Evolutionary conservation across 2,329 filamentous ascomycete species (phyloP).

Genomic region (Fusarium chaquense): DNA sequence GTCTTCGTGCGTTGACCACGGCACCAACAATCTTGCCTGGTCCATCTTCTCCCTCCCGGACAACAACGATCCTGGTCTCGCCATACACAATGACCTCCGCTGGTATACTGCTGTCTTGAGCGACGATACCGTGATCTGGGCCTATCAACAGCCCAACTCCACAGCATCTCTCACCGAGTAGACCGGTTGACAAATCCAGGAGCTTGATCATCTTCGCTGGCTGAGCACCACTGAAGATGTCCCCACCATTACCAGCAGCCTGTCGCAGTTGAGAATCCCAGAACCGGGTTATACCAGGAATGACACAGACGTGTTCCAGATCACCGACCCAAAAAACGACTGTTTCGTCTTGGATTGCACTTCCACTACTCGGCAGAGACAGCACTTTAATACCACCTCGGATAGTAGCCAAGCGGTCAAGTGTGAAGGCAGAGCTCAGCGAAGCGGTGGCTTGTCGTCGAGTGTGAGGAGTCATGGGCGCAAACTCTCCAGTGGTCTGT

Average conservation of each 20-base stretch:
- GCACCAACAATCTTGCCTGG: conserved; percentile 59
- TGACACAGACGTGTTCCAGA: conserved; percentile 67
- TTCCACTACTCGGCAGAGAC: conserved; percentile 58
- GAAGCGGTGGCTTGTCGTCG: conserved; percentile 65
- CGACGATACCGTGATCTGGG: conserved; percentile 42
- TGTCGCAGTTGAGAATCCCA: conserved; percentile 70
- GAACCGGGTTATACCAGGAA: conserved; percentile 67
- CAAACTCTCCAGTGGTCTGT: conserved; percentile 63
- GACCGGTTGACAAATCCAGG: conserved; percentile 63
- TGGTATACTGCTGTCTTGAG: conserved; percentile 58
- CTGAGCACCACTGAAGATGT: conserved; percentile 67
- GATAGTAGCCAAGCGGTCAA: conserved; percentile 65
- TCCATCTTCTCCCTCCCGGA: conserved; percentile 65
- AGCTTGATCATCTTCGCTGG: conserved; percentile 68
- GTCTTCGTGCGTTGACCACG: conserved; percentile 51
- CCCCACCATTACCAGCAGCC: conserved; percentile 62
- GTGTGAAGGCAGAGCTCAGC: conserved; percentile 57
- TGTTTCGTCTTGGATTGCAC: conserved; percentile 64
- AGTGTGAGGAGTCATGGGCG: conserved; percentile 73
- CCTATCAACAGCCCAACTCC: conserved; percentile 62
- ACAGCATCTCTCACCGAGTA: conserved; percentile 69
- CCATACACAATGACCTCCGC: conserved; percentile 67
- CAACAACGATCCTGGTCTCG: conserved; percentile 66
- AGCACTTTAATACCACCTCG: conserved; percentile 66
- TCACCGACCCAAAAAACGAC: conserved; percentile 69